These are phyloP conservation scores for Epichloe hybrida DNA, from an alignment of 2,329 filamentous ascomycete species.

Conservation along the genomic window DNA sequence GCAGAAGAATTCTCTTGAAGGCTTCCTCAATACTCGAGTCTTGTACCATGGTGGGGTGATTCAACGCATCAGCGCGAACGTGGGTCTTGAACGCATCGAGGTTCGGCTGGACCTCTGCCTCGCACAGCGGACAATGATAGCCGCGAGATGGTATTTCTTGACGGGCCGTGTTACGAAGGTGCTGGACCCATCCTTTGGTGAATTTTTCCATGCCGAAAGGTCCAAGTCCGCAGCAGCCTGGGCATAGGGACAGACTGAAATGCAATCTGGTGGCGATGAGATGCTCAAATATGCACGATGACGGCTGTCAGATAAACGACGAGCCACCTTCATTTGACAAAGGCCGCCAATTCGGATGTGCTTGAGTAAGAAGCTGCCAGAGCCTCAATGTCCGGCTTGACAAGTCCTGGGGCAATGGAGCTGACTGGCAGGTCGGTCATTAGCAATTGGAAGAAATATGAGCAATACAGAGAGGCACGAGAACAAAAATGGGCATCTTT, in stretches of 20 bases:
- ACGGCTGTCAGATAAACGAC: not conserved
- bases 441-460: not conserved
- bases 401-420: not conserved
- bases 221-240: not conserved
- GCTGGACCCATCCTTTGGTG: slow-evolving; percentile 12
- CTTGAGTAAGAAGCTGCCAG: not conserved
- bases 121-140: slow-evolving; percentile 13
- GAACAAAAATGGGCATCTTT: not conserved
- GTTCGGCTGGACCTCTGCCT: slow-evolving; percentile 11
- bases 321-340: not conserved
- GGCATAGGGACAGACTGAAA: not conserved
- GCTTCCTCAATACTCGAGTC: slow-evolving; percentile 15
- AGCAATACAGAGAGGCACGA: not conserved
- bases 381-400: not conserved
- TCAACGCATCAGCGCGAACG: slow-evolving; percentile 7
- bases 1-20: slow-evolving; percentile 11
- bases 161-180: slow-evolving; percentile 12
- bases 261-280: not conserved
- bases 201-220: slow-evolving; percentile 5
- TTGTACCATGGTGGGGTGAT: slow-evolving; percentile 10
- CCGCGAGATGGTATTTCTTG: slow-evolving; percentile 8
- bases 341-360: not conserved
- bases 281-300: not conserved
- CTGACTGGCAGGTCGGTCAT: not conserved
- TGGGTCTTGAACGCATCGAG: slow-evolving; percentile 16